Evolutionary conservation across 1,284 basidiomycete species (phyloP).

Genomic region (Pholiota adiposa): DNA sequence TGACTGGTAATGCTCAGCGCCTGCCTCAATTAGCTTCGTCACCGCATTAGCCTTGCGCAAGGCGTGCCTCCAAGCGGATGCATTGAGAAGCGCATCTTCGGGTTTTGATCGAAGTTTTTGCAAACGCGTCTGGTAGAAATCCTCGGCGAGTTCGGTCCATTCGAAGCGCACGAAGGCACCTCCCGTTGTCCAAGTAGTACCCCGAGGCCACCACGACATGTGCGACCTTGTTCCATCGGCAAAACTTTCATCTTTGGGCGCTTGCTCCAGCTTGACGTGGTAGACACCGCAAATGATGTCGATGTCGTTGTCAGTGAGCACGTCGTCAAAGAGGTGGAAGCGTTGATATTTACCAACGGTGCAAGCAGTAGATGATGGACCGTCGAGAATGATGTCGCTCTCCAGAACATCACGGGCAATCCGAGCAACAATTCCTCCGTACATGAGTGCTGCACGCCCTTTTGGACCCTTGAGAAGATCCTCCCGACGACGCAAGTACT

Average conservation of each 20-base stretch:
- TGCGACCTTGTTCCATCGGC: not conserved
- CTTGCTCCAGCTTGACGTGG: not conserved
- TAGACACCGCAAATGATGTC: constrained; percentile 11
- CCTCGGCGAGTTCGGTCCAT: constrained; percentile 4
- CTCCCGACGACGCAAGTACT: not conserved
- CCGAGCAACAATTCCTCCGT: constrained; percentile 6
- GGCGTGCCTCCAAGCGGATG: not conserved
- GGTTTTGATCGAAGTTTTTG: not conserved
- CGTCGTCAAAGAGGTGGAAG: constrained; percentile 9
- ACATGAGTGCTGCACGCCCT: constrained; percentile 12
- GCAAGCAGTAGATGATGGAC: constrained; percentile 4
- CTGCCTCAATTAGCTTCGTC: not conserved
- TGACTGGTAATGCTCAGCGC: not conserved
- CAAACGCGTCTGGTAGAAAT: not conserved
- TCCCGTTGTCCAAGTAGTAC: not conserved
- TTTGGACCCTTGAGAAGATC: constrained; percentile 5
- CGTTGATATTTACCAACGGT: not conserved
- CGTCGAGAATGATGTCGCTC: not conserved
- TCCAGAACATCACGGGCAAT: constrained; percentile 8
- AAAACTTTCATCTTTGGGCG: not conserved
- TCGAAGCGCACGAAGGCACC: not conserved
- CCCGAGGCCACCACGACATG: constrained; percentile 5
- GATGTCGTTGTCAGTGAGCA: constrained; percentile 4
- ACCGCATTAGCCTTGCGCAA: not conserved
- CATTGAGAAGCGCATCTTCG: not conserved